Base-by-base conservation (phyloP, 2,329 filamentous ascomycete species). In the Neopestalotiopsis rosae region DNA sequence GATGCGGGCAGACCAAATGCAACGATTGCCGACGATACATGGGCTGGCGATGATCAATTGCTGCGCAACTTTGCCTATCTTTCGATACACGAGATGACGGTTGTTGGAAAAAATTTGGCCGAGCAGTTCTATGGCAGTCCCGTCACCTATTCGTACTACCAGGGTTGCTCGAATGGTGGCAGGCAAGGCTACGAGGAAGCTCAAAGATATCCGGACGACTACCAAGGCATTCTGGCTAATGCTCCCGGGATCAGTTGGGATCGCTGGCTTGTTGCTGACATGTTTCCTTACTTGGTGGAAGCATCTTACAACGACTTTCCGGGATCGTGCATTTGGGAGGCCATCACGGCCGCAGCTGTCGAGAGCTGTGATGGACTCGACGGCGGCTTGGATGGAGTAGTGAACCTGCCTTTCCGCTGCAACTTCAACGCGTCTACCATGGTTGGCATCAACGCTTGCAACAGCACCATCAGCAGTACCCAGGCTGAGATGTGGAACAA, bases 221-320 rank as follows among this genome's bases (percentile, higher is more conserved):
- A 87, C 58, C 84, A 89, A 59, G 87, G 87, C 2, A 83, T 89
- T 14, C 73, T 87, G 0, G 86, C 86, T 1, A 82, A 80, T 0
- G 77, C 78, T 1, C 82, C 84, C 1, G 87, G 84, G 5, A 70
- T 83, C 5, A 73, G 79, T 45, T 74, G 72, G 68, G 24, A 13
- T 5, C 5, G 6, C 5, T 56, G 52, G 17, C 17, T n/a, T 4
- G 17, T 20, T 5, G 38, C 62, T 13, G 28, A 24, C 5, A 5
- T 65, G 5, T 65, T 38, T 38, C 62, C 62, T 6, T n/a, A 49
- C 5, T 4, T 65, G 4, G 42, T 65, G 5, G 5, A 20, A n/a
- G 40, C 38, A 14, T 17, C 7, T 9, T 5, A 9, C 1, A n/a
- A 30, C n/a, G 61, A 63, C 28, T 40, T 5, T 5, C 6, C 17